Percentiles rank a stretch among this genome's conserved stretches.
phyloP scores from a whole-genome alignment of 352 stramenopile genomes.

The Globisporangium sylvaticum region DNA sequence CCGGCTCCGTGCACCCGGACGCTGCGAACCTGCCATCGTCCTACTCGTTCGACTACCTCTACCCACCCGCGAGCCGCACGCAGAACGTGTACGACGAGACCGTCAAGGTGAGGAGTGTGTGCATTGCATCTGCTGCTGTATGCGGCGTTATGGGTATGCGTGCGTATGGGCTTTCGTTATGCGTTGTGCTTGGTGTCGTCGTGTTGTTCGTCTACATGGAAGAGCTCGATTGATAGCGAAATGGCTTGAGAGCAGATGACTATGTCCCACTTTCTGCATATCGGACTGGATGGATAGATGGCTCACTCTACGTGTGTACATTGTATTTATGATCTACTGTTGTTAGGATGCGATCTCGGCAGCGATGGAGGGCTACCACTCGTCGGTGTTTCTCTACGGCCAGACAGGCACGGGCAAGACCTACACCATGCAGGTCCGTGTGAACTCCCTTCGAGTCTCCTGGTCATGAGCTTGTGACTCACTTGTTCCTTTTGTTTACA shows the following conservation, averaged over 20 bases:
- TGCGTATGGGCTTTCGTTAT: background rate
- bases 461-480: background rate
- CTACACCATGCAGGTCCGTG: slow-evolving; percentile 50
- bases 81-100: slow-evolving; percentile 83
- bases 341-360: slow-evolving; percentile 59
- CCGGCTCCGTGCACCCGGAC: slow-evolving; percentile 20
- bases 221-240: background rate
- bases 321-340: background rate
- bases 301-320: background rate
- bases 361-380: slow-evolving; percentile 77
- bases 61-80: slow-evolving; percentile 60
- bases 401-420: slow-evolving; percentile 88
- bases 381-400: slow-evolving; percentile 90
- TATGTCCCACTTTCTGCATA: slow-evolving; percentile 2
- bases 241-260: background rate
- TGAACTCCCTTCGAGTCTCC: too few relatives aligned
- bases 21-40: slow-evolving; percentile 50
- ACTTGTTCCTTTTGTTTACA: background rate
- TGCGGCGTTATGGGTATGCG: background rate
- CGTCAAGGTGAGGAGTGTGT: slow-evolving; percentile 40
- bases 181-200: background rate
- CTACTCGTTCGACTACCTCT: slow-evolving; percentile 88
- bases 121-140: background rate
- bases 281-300: background rate
- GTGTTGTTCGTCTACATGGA: slow-evolving; percentile 2